These are phyloP conservation scores for Saccharomycopsis fibuligera DNA, from an alignment of 805 yeast genomes.

Conservation along the genomic window DNA sequence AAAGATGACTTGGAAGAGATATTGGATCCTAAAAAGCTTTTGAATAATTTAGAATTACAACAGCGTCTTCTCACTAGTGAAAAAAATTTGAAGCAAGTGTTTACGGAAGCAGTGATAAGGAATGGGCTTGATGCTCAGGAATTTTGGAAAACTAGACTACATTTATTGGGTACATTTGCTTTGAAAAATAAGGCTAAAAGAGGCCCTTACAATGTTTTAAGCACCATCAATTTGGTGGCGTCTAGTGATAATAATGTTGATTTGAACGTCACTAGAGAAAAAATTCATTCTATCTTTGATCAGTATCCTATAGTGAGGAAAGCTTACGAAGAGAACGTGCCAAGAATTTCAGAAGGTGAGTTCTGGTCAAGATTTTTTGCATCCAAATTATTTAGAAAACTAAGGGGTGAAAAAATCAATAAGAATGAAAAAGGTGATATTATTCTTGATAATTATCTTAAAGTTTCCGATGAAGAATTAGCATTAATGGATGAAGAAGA, in stretches of 20 bases:
- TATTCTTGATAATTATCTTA: constrained; percentile 76
- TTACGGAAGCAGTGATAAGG: constrained; percentile 82
- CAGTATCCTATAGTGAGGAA: constrained; percentile 87
- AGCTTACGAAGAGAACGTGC: constrained; percentile 89
- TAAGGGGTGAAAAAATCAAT: constrained; percentile 82
- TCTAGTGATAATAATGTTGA: constrained; percentile 89
- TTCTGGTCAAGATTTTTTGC: constrained; percentile 96
- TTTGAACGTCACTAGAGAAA: constrained; percentile 86
- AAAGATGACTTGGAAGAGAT: constrained; percentile 34
- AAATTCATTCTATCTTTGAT: constrained; percentile 80
- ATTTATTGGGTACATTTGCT: constrained; percentile 78
- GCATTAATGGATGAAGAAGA: constrained; percentile 19
- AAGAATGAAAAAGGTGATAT: constrained; percentile 76
- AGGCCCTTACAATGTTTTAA: constrained; percentile 90
- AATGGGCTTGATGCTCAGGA: constrained; percentile 70
- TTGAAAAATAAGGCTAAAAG: constrained; percentile 75
- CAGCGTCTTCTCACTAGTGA: constrained; percentile 69
- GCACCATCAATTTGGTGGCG: constrained; percentile 91
- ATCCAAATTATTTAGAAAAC: constrained; percentile 77
- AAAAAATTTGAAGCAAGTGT: constrained; percentile 60
- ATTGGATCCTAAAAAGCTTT: constrained; percentile 49
- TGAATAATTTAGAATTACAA: constrained; percentile 71
- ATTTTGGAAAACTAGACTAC: constrained; percentile 82
- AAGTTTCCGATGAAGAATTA: constrained; percentile 54
- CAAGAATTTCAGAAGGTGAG: constrained; percentile 80